phyloP scores from a whole-genome alignment of 2,329 filamentous ascomycete species.

The Curvularia eragrostidis region DNA sequence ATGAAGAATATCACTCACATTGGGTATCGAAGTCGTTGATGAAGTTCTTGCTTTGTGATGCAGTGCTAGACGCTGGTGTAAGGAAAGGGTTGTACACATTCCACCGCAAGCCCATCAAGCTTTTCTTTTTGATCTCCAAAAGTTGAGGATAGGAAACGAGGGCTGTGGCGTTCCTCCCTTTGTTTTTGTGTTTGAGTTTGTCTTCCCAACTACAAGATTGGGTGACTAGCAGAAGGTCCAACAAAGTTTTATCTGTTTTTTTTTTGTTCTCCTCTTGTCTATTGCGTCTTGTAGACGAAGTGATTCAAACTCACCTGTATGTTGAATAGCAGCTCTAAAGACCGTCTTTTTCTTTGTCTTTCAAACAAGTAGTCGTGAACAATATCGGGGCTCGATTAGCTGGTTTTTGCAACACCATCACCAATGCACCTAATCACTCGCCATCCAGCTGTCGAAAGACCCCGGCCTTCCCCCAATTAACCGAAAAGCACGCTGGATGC shows the following conservation, averaged over 20 bases:
- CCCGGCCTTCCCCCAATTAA: not conserved
- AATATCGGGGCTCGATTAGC: not conserved
- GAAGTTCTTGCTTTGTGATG: not conserved
- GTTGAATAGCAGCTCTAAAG: not conserved
- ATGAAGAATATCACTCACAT: not conserved
- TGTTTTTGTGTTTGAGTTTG: not conserved
- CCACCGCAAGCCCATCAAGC: not conserved
- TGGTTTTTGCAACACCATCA: not conserved
- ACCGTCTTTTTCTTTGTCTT: not conserved
- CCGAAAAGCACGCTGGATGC: not conserved
- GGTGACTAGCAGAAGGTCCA: not conserved
- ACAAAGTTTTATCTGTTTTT: not conserved
- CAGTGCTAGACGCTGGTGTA: not conserved
- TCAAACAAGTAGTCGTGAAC: not conserved
- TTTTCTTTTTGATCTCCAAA: not conserved
- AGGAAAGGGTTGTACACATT: not conserved
- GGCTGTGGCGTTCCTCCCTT: not conserved
- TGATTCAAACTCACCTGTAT: not conserved
- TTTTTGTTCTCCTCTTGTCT: not conserved
- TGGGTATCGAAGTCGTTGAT: not conserved
- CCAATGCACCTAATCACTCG: not conserved
- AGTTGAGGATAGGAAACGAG: not conserved
- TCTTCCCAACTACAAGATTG: not conserved
- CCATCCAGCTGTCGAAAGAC: not conserved
- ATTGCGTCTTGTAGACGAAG: not conserved